Conservation (phyloP, 768 basidiomycete genomes). For the Psilocybe subaeruginosa region DNA sequence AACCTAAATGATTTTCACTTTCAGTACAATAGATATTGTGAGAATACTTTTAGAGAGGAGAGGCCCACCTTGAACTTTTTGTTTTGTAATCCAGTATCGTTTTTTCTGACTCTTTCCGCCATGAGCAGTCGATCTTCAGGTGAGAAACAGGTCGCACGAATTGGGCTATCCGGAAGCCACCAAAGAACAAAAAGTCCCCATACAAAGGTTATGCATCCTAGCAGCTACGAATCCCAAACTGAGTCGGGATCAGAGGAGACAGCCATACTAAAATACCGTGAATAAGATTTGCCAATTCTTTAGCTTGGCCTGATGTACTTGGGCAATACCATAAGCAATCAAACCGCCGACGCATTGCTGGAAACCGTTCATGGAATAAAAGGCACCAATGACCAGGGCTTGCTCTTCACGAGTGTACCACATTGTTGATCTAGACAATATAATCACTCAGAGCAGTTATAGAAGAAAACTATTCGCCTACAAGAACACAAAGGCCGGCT, state of each 20-base stretch:
- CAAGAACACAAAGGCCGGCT: conserved; percentile 50
- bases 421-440: conserved; percentile 43
- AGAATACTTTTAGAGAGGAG: background rate
- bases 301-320: conserved; percentile 39
- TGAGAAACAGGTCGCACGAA: conserved; percentile 50
- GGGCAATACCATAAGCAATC: conserved; percentile 52
- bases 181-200: conserved; percentile 52
- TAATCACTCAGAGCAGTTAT: background rate
- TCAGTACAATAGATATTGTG: background rate
- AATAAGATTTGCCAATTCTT: conserved; percentile 56
- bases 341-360: conserved; percentile 53
- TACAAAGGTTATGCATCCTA: conserved; percentile 46
- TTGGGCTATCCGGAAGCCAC: conserved; percentile 55
- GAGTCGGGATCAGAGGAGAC: background rate
- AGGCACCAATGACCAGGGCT: conserved; percentile 45
- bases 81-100: conserved; percentile 57
- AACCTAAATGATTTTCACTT: background rate
- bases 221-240: conserved; percentile 31
- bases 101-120: conserved; percentile 53
- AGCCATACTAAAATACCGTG: conserved; percentile 22
- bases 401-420: conserved; percentile 57
- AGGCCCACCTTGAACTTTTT: conserved; percentile 46
- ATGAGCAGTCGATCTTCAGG: conserved; percentile 49
- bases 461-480: conserved; percentile 20
- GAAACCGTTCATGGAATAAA: conserved; percentile 51